These are phyloP conservation scores for Inosperma sp. DNA, from an alignment of 768 basidiomycete genomes.

Conservation along the genomic window DNA sequence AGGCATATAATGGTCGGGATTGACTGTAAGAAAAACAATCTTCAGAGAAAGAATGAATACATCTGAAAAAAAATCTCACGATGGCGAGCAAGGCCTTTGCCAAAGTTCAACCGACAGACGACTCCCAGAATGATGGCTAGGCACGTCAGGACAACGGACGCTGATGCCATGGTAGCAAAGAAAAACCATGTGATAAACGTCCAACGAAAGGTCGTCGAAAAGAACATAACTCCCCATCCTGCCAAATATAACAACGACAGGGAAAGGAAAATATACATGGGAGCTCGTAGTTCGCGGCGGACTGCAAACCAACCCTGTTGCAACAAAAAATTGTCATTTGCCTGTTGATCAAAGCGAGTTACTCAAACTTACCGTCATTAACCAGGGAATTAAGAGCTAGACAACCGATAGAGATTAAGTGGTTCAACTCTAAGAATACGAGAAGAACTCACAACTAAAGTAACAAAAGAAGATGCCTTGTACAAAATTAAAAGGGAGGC, in stretches of 20 bases:
- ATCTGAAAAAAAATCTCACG: slow-evolving; percentile 40
- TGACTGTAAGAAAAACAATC: slow-evolving; percentile 38
- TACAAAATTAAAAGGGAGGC: slow-evolving; percentile 45
- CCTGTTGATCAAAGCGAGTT: neutral
- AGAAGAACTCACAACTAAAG: slow-evolving; percentile 50
- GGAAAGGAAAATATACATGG: slow-evolving; percentile 60
- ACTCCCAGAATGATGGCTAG: slow-evolving; percentile 57
- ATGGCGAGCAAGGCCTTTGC: slow-evolving; percentile 64
- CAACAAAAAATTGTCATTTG: slow-evolving; percentile 2
- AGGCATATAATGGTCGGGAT: slow-evolving; percentile 46
- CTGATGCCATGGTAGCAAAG: slow-evolving; percentile 58
- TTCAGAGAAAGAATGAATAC: slow-evolving; percentile 11
- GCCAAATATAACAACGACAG: slow-evolving; percentile 57
- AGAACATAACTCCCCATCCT: slow-evolving; percentile 72
- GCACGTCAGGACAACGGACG: slow-evolving; percentile 55
- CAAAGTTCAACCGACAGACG: slow-evolving; percentile 69
- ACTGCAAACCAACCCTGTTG: slow-evolving; percentile 71
- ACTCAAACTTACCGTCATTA: slow-evolving; percentile 44
- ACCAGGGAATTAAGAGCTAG: slow-evolving; percentile 67
- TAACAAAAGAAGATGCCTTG: slow-evolving; percentile 49
- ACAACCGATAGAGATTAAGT: neutral
- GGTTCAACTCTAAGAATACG: neutral
- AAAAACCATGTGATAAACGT: slow-evolving; percentile 70
- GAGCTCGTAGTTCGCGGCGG: slow-evolving; percentile 56
- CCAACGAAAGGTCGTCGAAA: slow-evolving; percentile 69